Base-by-base conservation (phyloP, 306 rosid species). In the Trifolium dubium region DNA sequence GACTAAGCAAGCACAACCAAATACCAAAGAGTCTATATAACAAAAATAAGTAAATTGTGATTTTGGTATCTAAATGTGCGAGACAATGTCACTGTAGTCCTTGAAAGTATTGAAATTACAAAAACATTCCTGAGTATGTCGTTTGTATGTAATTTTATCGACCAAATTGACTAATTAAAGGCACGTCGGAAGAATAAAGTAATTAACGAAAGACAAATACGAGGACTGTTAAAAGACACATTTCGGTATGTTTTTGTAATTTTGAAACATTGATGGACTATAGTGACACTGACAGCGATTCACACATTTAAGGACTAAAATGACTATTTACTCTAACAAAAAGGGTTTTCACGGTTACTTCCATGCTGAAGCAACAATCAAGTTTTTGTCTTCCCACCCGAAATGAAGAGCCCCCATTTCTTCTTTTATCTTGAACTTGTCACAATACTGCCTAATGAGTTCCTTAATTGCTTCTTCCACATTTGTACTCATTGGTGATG, bases 311-410 rank as follows among this genome's bases (percentile, higher is more conserved):
- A 55, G 62, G 34, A 55, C 32, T 2, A 23, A 55, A 55, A 55
- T 55, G 62, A 23, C 15, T 23, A 18, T 53, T 53, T 53, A 53
- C 59, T 53, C 59, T 49, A 49, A n/a, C 55, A 49, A 49, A 49
- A 54, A 54, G 31, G 8, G 10, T 41, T 32, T 32, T 70, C 47
- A 56, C 6, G 49, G 28, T 90, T 85, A 93, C 80, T 84, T 91
- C 98, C 98, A 93, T 29, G 97, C 90, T 35, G 98, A 93, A 75
- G 98, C 84, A 73, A 93, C 94, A 55, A 93, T 83, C 83, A 93
- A 84, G 84, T 72, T 89, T 79, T 89, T 93, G 81, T 88, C 90
- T 71, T 83, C 93, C 98, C 98, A 93, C 32, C 98, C 98, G 71
- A 93, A 93, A 83, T 84, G 97, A 44, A 93, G 88, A 4, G 85